phyloP scores from a whole-genome alignment of 129 eudicot genomes.

The Artemisia annua region DNA sequence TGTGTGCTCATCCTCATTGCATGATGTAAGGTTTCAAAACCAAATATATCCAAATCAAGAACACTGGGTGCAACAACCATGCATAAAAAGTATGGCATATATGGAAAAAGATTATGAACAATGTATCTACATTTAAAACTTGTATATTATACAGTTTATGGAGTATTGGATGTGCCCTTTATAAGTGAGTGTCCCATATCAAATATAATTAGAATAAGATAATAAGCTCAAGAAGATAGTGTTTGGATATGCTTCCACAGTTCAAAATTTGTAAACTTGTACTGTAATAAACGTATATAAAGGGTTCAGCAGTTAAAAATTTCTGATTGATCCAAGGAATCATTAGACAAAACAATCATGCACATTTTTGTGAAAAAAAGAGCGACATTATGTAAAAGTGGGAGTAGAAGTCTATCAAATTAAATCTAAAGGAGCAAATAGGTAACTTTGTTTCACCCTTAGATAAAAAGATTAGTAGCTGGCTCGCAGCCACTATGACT shows the following conservation, averaged over 20 bases:
- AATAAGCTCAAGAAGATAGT: neutral
- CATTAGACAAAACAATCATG: too few relatives aligned
- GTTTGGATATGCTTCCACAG: neutral
- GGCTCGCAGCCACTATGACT: too few relatives aligned
- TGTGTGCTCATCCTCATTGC: neutral
- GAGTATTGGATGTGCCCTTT: neutral
- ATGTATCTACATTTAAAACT: neutral
- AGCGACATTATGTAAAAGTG: too few relatives aligned
- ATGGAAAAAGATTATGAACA: neutral
- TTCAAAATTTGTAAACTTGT: too few relatives aligned
- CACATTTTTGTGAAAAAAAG: too few relatives aligned
- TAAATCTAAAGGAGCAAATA: too few relatives aligned
- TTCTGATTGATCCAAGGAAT: too few relatives aligned
- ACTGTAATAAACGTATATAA: too few relatives aligned
- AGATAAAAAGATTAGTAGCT: too few relatives aligned
- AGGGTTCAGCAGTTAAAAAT: too few relatives aligned
- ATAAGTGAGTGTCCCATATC: neutral
- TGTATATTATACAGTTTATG: neutral
- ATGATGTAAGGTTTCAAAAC: neutral
- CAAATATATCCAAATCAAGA: slow-evolving; percentile 2
- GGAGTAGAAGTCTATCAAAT: too few relatives aligned
- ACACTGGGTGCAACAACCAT: slow-evolving; percentile 8
- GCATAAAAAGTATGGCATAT: neutral
- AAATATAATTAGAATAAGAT: neutral
- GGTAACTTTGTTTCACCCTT: too few relatives aligned